Conservation (phyloP, 805 yeast genomes). For the Teunomyces stri region DNA sequence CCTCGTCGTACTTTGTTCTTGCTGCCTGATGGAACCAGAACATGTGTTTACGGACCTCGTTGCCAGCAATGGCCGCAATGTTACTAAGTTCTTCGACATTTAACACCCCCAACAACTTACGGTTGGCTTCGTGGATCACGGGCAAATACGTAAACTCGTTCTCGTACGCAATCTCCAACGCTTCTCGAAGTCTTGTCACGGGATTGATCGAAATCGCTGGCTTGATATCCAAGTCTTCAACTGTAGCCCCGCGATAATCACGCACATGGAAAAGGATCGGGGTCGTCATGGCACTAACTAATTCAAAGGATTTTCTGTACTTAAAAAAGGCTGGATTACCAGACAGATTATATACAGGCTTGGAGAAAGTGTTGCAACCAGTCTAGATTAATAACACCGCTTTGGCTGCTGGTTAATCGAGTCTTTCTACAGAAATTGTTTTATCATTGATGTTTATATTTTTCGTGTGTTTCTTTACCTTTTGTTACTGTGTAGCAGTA, state of each 20-base stretch:
- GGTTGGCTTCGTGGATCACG: conserved; percentile 46
- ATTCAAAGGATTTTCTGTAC: too few relatives aligned
- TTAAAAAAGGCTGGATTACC: too few relatives aligned
- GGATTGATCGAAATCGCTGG: conserved; percentile 58
- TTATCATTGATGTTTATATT: too few relatives aligned
- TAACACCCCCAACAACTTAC: conserved; percentile 48
- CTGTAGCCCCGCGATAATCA: conserved; percentile 51
- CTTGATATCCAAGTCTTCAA: conserved; percentile 57
- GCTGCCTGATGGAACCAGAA: conserved; percentile 42
- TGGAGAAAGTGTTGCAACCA: too few relatives aligned
- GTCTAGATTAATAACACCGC: too few relatives aligned
- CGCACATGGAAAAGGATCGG: conserved; percentile 24
- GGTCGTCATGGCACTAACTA: background rate
- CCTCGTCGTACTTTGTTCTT: conserved; percentile 29
- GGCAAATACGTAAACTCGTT: conserved; percentile 54
- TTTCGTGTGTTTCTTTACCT: too few relatives aligned
- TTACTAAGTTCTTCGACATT: conserved; percentile 41
- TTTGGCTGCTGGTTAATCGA: too few relatives aligned
- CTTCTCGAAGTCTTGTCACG: conserved; percentile 44
- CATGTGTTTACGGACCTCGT: conserved; percentile 26
- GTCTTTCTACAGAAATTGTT: too few relatives aligned
- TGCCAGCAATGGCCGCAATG: conserved; percentile 4
- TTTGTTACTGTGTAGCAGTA: too few relatives aligned
- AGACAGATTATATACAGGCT: too few relatives aligned
- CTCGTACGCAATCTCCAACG: conserved; percentile 55